Evolutionary conservation across 2,329 filamentous ascomycete genomes (phyloP), one percentile per base, ranked within the genome.

Genomic region (Calonectria leucothoes): DNA sequence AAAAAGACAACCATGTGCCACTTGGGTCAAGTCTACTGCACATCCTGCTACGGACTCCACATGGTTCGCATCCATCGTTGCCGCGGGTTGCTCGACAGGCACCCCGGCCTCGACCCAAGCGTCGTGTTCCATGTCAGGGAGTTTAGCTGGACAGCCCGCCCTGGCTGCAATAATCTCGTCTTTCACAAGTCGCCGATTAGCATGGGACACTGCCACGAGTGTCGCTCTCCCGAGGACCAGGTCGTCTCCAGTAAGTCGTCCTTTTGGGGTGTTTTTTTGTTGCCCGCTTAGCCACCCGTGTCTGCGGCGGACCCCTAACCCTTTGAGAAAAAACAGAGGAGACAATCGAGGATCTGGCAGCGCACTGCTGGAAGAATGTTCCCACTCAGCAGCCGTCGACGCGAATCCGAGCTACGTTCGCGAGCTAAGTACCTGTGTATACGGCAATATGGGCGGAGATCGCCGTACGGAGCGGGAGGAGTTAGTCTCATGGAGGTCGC

Each of bases 41-140:
- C 69, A 12, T 66, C 63, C 39, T 71, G 69, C 69, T 59, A 42
- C 17, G 51, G 69, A 14, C 67, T 70, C 67, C 67, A 70, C 45
- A 70, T 70, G 67, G 67, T 70, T 70, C 67, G 67, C 23, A 70
- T 70, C 39, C 67, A 51, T 35, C 67, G 67, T 29, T 70, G 67
- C n/a, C 57, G 67, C 59, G 67, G 67, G 20, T 61, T 70, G 33
- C 42, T 70, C 12, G 57, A 64, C 20, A 48, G 35, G 45, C 67
- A 70, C 35, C 67, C 67, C 20, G 59, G 67, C 23, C 51, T 70
- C 17, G 42, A 61, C 35, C 49, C 67, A 11, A 17, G 57, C 49
- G 42, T 23, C 6, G 48, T 70, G 17, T 65, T 65, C 48, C 67
- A 70, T 65, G 67, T 70, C 27, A 70, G 52, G 67, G 57, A 55